Base-by-base conservation (phyloP, 306 rosid genomes). In the Rosa lucieae region DNA sequence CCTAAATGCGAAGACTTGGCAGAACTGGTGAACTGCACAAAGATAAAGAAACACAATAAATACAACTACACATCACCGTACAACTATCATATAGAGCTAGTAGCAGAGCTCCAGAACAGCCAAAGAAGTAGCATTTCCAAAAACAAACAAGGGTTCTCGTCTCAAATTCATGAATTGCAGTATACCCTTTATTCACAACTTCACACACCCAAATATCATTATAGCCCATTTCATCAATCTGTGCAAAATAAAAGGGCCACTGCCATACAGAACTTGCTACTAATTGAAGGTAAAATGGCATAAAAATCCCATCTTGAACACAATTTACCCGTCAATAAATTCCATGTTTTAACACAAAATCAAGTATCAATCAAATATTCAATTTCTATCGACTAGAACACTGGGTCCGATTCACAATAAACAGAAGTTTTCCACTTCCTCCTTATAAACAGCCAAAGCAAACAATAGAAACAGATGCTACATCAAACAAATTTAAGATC, bases 1-100 rank as follows among this genome's bases (percentile, higher is more conserved):
- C 86, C 85, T 10, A 86, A 82, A 71, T 83, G 83, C 0, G 91
- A 88, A 3, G 94, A 69, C 81, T 88, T 94, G 3, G 85, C 56
- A 55, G 70, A 76, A 55, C 91, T 79, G 0, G 86, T 74, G 17
- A 92, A 80, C 98, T 94, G 93, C 89, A 84, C 6, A 15, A 74
- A 46, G 8, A 6, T 32, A 47, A 84, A 1, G 35, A 40, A 1
- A 74, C 37, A 20, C 63, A 17, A 68, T 23, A 43, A 6, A 14
- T 17, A 6, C 10, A 29, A 39, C 20, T 14, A 12, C 8, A 14
- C 39, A 8, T 44, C 5, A 23, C 17, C 11, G 37, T 26, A 62
- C 40, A 67, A 39, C 13, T 11, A 68, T 3, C 21, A 67, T 20
- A 11, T 12, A 26, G 42, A 62, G 15, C 44, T 1, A 29, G 6